Evolutionary conservation across 805 yeast species (phyloP).

Genomic region (Lipomyces spencermartinsiae): DNA sequence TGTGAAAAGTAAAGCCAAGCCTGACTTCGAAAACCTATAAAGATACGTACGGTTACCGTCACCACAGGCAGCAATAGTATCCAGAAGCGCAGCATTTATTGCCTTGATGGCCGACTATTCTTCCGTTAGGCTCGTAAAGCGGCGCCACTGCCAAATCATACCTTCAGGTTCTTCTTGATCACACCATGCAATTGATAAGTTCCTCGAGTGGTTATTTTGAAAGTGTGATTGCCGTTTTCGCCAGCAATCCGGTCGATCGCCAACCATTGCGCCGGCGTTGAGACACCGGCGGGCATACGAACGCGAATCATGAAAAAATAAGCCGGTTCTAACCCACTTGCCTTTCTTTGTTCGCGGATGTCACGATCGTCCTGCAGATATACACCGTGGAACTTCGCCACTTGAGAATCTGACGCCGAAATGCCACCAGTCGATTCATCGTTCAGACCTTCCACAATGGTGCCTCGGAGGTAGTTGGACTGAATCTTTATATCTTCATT

Average conservation of each 20-base stretch:
- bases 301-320: constrained; percentile 95
- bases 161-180: constrained; percentile 81
- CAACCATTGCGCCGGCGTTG: constrained; percentile 89
- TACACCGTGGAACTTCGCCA: constrained; percentile 96
- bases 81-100: constrained; percentile 87
- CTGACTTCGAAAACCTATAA: neutral
- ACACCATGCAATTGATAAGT: constrained; percentile 96
- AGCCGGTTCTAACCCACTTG: constrained; percentile 92
- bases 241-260: constrained; percentile 80
- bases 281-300: constrained; percentile 90
- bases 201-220: constrained; percentile 94
- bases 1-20: neutral
- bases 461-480: constrained; percentile 89
- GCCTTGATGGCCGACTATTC: constrained; percentile 79
- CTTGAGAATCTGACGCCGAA: constrained; percentile 86
- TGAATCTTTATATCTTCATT: constrained; percentile 93
- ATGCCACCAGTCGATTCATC: constrained; percentile 91
- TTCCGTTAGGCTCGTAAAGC: neutral
- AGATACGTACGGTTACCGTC: constrained; percentile 79
- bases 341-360: constrained; percentile 88
- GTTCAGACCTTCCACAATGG: constrained; percentile 81
- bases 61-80: constrained; percentile 97
- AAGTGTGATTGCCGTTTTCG: constrained; percentile 88
- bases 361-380: constrained; percentile 99
- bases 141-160: too few relatives aligned